Base-by-base conservation (phyloP, 768 basidiomycete genomes). In the Leccinum obscurum region DNA sequence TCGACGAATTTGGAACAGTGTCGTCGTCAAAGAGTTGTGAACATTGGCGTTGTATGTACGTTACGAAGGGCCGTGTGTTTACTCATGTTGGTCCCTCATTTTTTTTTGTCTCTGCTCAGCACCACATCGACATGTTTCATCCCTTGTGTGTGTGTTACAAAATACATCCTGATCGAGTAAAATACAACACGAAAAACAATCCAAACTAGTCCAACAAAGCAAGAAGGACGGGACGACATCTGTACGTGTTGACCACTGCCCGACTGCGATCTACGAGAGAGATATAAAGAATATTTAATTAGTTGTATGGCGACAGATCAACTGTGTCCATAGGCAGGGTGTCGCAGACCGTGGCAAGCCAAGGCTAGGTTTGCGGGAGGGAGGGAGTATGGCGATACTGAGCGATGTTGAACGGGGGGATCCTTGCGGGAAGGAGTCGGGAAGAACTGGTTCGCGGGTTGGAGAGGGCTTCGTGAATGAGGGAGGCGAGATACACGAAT, bases 401-500 rank as follows among this genome's bases (percentile, higher is more conserved):
- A 49, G 14, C 55, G 30, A 26, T 28, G 28, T 28, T 28, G 58
- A 13, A 1, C 37, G 3, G 44, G 63, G 24, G 62, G 57, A 57
- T 68, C 69, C 56, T 14, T 54, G 58, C 61, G 56, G 15, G 60
- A 57, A 22, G 54, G 68, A 10, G 59, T 9, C 17, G 58, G 52
- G 57, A 63, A 64, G 65, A 56, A 58, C 60, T 75, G 67, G 53
- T 73, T 68, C n/a, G 73, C 52, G 26, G 70, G 65, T 6, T 66
- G 65, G 0, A 75, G 57, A 2, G 72, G 68, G n/a, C 65, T 58
- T 30, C 72, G 62, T 4, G 63, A 34, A 17, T 54, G 66, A 15
- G 50, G 37, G 13, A 55, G 60, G 26, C 70, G 73, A 1, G 77
- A 72, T 17, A 70, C 71, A 28, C 81, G 77, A 14, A 80, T 73